phyloP scores from a whole-genome alignment of 495 filamentous ascomycete species.

The Neurospora cerealis region DNA sequence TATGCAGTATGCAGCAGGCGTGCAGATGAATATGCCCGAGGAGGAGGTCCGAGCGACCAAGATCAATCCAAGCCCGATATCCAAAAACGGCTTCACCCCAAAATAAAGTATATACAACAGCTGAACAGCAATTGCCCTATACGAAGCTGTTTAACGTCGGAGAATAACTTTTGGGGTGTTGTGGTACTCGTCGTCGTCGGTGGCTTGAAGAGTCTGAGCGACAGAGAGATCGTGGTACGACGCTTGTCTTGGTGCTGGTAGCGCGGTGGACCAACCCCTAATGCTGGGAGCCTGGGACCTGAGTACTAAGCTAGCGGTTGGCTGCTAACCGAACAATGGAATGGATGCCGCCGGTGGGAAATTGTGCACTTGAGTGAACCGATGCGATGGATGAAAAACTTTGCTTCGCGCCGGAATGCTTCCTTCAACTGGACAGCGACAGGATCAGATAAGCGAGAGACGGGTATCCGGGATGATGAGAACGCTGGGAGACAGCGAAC shows the following conservation, averaged over 20 bases:
- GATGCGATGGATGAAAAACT: conserved; percentile 2
- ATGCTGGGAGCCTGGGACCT: background rate
- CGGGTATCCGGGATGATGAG: background rate
- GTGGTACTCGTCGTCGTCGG: conserved; percentile 9
- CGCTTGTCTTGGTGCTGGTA: conserved; percentile 7
- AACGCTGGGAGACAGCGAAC: background rate
- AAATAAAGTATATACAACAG: background rate
- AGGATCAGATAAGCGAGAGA: background rate
- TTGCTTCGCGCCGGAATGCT: background rate
- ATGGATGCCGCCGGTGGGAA: conserved; percentile 15
- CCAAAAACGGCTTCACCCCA: background rate
- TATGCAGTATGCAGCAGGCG: background rate
- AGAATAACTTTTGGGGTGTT: conserved; percentile 3
- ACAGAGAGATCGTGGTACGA: conserved; percentile 12
- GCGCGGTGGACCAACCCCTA: conserved; percentile 13
- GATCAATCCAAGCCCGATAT: background rate
- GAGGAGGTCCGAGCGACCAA: background rate
- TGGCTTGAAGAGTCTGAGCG: conserved; percentile 3
- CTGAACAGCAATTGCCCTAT: background rate
- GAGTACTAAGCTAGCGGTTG: background rate
- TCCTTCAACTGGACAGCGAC: background rate
- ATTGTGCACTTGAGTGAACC: background rate
- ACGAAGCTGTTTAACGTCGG: conserved; percentile 17
- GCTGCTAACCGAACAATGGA: conserved; percentile 1
- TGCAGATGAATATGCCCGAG: background rate